Base-by-base conservation (phyloP, 345 rosid species). In the Salix udensis region DNA sequence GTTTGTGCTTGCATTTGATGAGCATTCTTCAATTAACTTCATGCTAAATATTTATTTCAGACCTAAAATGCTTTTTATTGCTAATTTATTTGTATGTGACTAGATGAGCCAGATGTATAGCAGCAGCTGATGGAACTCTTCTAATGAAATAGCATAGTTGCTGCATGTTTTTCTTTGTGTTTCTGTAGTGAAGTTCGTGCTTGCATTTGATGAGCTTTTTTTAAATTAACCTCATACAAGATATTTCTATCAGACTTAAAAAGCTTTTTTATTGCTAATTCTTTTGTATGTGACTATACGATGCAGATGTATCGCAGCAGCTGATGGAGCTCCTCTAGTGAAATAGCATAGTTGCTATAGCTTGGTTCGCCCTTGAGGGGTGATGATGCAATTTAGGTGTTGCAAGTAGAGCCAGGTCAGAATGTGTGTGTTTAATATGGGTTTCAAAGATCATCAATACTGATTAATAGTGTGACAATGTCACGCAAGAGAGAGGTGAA, bases 111-210 rank as follows among this genome's bases (percentile, higher is more conserved):
- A 91, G 92, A 88, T 81, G 88, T 91, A 65, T 76, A 88, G 1
- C 83, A 88, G 78, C 97, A 91, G 81, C 79, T 90, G 88, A 85
- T 90, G 92, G 97, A 91, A 89, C 88, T 90, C 55, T 84, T 87
- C 70, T 84, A 81, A 72, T 50, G 50, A 67, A 70, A 76, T 13
- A 44, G 24, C 34, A 0, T 14, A 71, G 58, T 50, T 46, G n/a
- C 5, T 50, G 48, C 68, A 26, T 11, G 36, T 2, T 53, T 53
- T 3, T 53, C 60, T 53, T 2, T 19, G 24, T 53, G 60, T 23
- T 0, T 53, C 60, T 53, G 34, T 31, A 18, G 60, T 53, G 60
- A 53, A 53, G 21, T 53, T 53, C 21, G 60, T 53, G 60, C 4
- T 19, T 53, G 60, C 10, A 18, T 19, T 52, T 52, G 58, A 52